Evolutionary conservation across 2,329 filamentous ascomycete genomes (phyloP).

Genomic region (Amesomyces nigricolor): DNA sequence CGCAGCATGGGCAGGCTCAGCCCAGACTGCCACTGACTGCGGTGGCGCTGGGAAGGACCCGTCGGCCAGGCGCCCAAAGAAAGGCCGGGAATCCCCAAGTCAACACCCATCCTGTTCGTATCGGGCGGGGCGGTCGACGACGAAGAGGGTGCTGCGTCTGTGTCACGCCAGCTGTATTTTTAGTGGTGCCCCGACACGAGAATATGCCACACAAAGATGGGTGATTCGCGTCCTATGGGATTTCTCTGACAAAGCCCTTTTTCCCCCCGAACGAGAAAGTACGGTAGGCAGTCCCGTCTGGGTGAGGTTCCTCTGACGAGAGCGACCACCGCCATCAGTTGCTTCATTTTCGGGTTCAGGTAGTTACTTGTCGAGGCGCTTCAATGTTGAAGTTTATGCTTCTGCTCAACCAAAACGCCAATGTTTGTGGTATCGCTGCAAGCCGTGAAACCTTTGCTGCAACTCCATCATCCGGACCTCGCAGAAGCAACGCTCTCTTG

Average conservation of each 20-base stretch:
- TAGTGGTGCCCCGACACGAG: conserved; percentile 6
- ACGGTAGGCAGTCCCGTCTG: too few species aligned
- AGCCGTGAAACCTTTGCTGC: conserved; percentile 12
- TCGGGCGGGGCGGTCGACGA: conserved; percentile 3
- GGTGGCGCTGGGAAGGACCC: conserved; percentile 14
- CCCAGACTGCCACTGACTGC: neutral
- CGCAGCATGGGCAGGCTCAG: conserved; percentile 12
- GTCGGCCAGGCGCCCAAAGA: conserved; percentile 11
- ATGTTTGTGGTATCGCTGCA: neutral
- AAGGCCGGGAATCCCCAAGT: conserved; percentile 13
- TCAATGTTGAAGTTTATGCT: too few species aligned
- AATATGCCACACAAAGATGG: neutral
- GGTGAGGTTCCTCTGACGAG: too few species aligned
- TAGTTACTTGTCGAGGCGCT: too few species aligned
- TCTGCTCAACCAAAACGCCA: neutral
- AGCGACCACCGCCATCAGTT: neutral
- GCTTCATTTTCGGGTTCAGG: neutral
- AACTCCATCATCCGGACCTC: neutral
- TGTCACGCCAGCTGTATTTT: conserved; percentile 10
- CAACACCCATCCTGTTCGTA: conserved; percentile 14
- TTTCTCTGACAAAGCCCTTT: too few species aligned
- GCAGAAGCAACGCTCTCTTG: neutral
- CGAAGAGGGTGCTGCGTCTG: neutral
- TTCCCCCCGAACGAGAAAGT: too few species aligned
- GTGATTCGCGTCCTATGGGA: too few species aligned